Evolutionary conservation across 768 basidiomycete genomes (phyloP), one percentile per base, ranked within the genome.

Genomic region (Lactarius indigo): DNA sequence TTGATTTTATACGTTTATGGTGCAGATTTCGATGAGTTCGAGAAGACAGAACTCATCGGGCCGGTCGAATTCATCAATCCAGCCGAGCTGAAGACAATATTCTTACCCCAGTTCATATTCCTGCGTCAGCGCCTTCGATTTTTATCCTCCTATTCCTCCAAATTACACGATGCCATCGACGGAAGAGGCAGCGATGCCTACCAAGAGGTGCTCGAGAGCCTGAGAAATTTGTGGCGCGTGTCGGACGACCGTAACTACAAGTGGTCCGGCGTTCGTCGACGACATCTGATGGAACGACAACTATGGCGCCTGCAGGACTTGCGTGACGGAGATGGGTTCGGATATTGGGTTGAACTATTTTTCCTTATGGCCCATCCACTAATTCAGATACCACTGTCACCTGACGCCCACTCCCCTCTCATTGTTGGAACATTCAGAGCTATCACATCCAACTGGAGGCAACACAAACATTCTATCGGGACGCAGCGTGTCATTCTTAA

Each of bases 401-500:
- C 4, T 12, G 47, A 12, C 20, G 3, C n/a, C n/a, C 4, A 12
- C n/a, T 23, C 47, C 13, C 0, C 47, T n/a, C n/a, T 47, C 12
- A 5, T 47, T 47, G 3, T 47, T 23, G 47, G 47, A 13, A 47
- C n/a, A 12, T 47, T 47, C n/a, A 47, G 9, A 47, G n/a, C n/a
- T 10, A 23, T 47, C 47, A 23, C 59, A 57, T 57, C 28, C 10
- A 12, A 47, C 12, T 47, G 47, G 47, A 23, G 26, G 20, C 37
- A 5, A 41, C 17, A 44, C 55, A 59, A 55, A 7, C 31, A 64
- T 18, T 63, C 37, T 2, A 20, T 41, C 6, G 69, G 56, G 37
- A 68, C 66, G 18, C 66, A 68, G 41, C 42, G 74, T 62, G 3
- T 71, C 72, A 3, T 69, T 63, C 5, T 77, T 68, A n/a, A 75